Evolutionary conservation across 371 early-diverging fungal species (phyloP).

Genomic region (Mucor saturninus): DNA sequence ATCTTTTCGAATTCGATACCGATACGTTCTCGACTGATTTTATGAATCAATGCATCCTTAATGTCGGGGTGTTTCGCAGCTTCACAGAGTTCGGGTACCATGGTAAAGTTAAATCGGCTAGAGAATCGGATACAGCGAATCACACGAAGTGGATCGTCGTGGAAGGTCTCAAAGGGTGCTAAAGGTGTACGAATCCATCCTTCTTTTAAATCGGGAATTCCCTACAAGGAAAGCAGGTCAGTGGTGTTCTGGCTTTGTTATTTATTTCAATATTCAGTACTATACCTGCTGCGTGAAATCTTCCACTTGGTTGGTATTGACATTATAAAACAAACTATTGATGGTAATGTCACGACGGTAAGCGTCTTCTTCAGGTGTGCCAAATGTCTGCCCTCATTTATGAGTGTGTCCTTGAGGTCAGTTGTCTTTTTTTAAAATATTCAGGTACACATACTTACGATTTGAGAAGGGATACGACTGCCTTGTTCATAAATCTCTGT

Average conservation of each 20-base stretch:
- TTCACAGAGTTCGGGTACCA: slow-evolving; percentile 72
- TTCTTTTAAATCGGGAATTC: slow-evolving; percentile 73
- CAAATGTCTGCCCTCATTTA: slow-evolving; percentile 68
- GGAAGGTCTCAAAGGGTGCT: slow-evolving; percentile 90
- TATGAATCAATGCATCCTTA: slow-evolving; percentile 71
- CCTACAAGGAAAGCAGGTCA: slow-evolving; percentile 39
- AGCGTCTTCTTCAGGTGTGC: slow-evolving; percentile 97
- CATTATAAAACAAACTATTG: slow-evolving; percentile 98
- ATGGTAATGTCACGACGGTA: slow-evolving; percentile 97
- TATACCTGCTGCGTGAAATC: slow-evolving; percentile 83
- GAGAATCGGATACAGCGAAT: slow-evolving; percentile 97
- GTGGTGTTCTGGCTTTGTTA: background rate
- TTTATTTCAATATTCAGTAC: background rate
- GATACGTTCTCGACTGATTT: slow-evolving; percentile 96
- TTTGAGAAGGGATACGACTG: slow-evolving; percentile 82
- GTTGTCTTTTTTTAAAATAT: background rate
- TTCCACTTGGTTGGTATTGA: slow-evolving; percentile 88
- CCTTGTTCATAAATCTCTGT: slow-evolving; percentile 90
- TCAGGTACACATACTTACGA: slow-evolving; percentile 45
- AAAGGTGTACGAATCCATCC: slow-evolving; percentile 93
- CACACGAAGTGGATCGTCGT: slow-evolving; percentile 98
- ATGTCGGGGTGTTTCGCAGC: slow-evolving; percentile 69
- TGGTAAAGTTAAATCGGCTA: slow-evolving; percentile 82
- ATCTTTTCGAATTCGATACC: slow-evolving; percentile 97
- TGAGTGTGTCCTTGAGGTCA: too few relatives aligned